A percentile compares a stretch with the other conserved stretches of the same genome.
Evolutionary conservation across 1,284 basidiomycete genomes (phyloP).

Genomic region (Tilletia horrida): DNA sequence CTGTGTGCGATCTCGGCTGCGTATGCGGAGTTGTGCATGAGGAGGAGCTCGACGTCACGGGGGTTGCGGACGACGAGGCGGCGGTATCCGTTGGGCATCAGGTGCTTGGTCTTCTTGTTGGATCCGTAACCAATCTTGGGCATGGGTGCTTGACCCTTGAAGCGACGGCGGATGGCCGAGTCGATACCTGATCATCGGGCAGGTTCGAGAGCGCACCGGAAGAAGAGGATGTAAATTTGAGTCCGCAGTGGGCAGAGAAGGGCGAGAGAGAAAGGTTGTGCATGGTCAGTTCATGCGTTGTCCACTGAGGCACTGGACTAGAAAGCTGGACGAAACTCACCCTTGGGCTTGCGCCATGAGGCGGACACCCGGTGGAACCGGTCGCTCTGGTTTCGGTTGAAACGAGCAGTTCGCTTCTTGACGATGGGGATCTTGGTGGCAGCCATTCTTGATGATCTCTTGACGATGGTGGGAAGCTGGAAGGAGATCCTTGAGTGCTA

Average conservation of each 20-base stretch:
- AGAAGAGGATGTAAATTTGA: not conserved
- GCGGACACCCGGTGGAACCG: conserved; percentile 52
- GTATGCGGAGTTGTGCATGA: conserved; percentile 85
- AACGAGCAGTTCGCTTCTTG: conserved; percentile 55
- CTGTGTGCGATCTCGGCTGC: conserved; percentile 96
- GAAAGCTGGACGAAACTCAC: conserved; percentile 23
- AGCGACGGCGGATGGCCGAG: conserved; percentile 51
- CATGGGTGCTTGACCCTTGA: conserved; percentile 49
- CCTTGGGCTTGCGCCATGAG: conserved; percentile 53
- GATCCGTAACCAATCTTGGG: conserved; percentile 55
- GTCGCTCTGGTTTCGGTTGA: conserved; percentile 54
- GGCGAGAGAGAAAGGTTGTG: not conserved
- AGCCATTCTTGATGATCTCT: conserved; percentile 36
- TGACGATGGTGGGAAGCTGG: not conserved
- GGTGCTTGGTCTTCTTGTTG: conserved; percentile 56
- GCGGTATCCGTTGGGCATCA: conserved; percentile 55
- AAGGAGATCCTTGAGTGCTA: not conserved
- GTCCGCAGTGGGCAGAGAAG: not conserved
- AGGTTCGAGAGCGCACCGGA: not conserved
- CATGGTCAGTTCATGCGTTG: not conserved
- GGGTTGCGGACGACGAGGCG: conserved; percentile 53
- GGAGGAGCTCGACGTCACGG: conserved; percentile 52
- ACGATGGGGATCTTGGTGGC: conserved; percentile 53
- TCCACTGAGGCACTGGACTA: not conserved
- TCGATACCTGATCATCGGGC: conserved; percentile 32